Conservation (phyloP, 352 stramenopile genomes). For the Phytophthora sp. region DNA sequence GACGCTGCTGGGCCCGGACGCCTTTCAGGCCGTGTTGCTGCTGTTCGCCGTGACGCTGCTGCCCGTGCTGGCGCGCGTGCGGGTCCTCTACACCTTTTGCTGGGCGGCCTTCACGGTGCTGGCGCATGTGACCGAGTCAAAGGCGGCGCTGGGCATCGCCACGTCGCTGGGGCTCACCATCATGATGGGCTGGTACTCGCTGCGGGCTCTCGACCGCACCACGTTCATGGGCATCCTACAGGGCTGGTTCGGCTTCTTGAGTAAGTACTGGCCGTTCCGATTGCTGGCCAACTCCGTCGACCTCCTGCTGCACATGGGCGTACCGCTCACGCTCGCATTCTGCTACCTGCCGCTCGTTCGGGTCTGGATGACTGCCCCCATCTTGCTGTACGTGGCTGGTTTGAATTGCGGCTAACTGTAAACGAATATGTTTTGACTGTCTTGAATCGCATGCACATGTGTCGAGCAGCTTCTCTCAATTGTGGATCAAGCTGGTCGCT, state of each 20-base stretch:
- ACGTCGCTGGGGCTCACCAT: conserved; percentile 55
- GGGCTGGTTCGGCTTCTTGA: conserved; percentile 55
- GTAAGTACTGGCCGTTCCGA: conserved; percentile 41
- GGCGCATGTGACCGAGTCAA: conserved; percentile 39
- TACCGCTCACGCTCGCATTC: conserved; percentile 47
- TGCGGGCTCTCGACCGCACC: conserved; percentile 45
- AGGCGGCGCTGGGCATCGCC: conserved; percentile 47
- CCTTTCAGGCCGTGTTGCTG: conserved; percentile 38
- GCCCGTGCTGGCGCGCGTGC: conserved; percentile 42
- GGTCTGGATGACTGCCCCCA: conserved; percentile 55
- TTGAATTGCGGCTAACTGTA: not conserved
- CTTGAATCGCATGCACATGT: conserved; percentile 2
- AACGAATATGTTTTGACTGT: conserved; percentile 17
- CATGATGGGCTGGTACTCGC: conserved; percentile 65
- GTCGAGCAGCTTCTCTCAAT: conserved; percentile 44
- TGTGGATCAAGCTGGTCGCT: conserved; percentile 54
- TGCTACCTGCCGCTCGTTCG: conserved; percentile 51
- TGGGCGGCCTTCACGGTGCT: conserved; percentile 47
- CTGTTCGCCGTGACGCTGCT: conserved; percentile 48
- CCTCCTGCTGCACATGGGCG: conserved; percentile 48
- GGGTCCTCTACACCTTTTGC: conserved; percentile 57
- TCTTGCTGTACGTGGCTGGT: conserved; percentile 43
- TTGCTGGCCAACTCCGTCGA: conserved; percentile 48
- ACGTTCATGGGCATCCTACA: conserved; percentile 58
- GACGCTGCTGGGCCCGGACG: conserved; percentile 22